Conservation (phyloP, 1,139 yeast species). For the Magnusiomyces paraingens region DNA sequence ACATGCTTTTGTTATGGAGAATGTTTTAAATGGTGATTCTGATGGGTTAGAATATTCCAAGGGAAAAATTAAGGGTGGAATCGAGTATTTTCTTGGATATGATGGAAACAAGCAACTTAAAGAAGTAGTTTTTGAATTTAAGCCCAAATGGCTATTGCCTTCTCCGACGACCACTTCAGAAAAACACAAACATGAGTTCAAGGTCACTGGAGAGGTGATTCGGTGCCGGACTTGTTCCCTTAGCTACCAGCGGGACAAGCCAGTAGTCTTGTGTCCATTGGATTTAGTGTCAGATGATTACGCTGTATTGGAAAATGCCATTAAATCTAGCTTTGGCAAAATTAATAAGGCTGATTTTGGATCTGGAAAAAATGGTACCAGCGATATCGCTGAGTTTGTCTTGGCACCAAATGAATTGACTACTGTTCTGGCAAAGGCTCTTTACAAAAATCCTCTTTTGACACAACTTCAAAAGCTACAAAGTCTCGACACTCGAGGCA, state of each 20-base stretch:
- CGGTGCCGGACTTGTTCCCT: slow-evolving; percentile 44
- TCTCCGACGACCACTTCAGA: slow-evolving; percentile 34
- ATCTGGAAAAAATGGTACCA: background rate
- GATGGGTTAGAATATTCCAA: background rate
- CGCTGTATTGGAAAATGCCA: slow-evolving; percentile 15
- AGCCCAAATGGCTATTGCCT: slow-evolving; percentile 42
- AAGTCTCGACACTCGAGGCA: slow-evolving; percentile 24
- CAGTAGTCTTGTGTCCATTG: slow-evolving; percentile 31
- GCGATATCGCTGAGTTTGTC: too few species aligned
- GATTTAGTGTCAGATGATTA: slow-evolving; percentile 25
- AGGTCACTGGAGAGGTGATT: slow-evolving; percentile 4
- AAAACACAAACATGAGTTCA: slow-evolving; percentile 11
- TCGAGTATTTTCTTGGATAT: background rate
- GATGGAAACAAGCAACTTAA: background rate
- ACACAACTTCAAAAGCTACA: slow-evolving; percentile 25
- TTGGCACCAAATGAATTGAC: background rate
- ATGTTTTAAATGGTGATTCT: slow-evolving; percentile 7
- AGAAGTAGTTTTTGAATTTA: slow-evolving; percentile 33
- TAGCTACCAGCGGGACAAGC: slow-evolving; percentile 26
- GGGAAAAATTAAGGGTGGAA: background rate
- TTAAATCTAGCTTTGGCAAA: slow-evolving; percentile 10
- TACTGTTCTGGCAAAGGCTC: slow-evolving; percentile 8
- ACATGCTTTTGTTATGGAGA: slow-evolving; percentile 22
- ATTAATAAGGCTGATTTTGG: background rate
- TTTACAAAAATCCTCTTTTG: slow-evolving; percentile 18